A percentile compares a stretch with the other conserved stretches of the same genome.
These are phyloP conservation scores for Paramecium octaurelia DNA, from an alignment of 73 alveolate genomes.

Conservation along the genomic window DNA sequence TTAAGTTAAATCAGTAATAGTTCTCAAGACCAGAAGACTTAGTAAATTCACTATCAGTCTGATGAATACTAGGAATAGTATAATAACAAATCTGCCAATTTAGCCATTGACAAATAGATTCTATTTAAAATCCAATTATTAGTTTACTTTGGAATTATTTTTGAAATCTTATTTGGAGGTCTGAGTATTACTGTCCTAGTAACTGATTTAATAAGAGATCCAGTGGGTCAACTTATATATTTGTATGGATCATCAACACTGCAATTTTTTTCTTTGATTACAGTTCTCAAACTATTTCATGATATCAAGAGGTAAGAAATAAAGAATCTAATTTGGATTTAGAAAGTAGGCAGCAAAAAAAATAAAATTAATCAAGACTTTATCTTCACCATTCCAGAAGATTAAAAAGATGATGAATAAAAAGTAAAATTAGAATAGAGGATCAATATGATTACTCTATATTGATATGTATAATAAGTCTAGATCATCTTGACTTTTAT, in stretches of 20 bases:
- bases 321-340: conserved; percentile 17
- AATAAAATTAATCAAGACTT: neutral
- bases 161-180: neutral
- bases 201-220: neutral
- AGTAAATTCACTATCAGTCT: neutral
- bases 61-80: neutral
- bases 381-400: neutral
- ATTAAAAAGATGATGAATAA: neutral
- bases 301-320: neutral
- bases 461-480: neutral
- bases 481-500: neutral
- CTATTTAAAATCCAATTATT: neutral
- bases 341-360: neutral
- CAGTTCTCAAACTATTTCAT: neutral
- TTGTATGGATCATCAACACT: neutral
- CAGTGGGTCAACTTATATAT: neutral
- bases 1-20: neutral
- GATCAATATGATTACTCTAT: conserved; percentile 1
- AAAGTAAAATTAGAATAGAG: conserved; percentile 1
- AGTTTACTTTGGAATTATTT: neutral
- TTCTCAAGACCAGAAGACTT: neutral
- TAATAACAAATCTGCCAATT: neutral
- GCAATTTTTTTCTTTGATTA: neutral
- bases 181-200: neutral
- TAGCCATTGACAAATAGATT: neutral